Evolutionary conservation across 164 flowering plant genomes (phyloP), one percentile per base, ranked within the genome.

Genomic region (Stephania cephalantha): DNA sequence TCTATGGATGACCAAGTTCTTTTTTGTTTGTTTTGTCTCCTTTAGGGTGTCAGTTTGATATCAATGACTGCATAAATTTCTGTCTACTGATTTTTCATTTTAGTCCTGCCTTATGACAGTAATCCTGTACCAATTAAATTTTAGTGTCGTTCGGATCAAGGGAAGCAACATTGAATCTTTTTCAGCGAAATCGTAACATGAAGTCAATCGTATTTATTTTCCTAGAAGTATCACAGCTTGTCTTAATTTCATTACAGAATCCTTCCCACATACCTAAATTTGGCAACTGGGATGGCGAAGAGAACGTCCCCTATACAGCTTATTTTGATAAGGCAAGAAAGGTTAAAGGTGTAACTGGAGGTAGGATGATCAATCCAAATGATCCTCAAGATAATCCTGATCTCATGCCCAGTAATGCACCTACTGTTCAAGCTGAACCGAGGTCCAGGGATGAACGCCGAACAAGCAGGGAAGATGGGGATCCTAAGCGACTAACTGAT

Each of bases 291-390:
- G 88, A 89, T 17, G 83, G 82, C 67, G 92, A 83, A 69, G 94
- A 87, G 12, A 80, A 86, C 79, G 89, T 87, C 75, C 92, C 93
- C 50, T 95, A 95, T 83, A 95, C 98, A 0, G 90, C 82, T 22
- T 90, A 85, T 73, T 95, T 93, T 76, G 93, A 93, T 0, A 89
- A 88, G 81, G 98, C 97, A n/a, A 85, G 92, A 55, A 84, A 89
- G 84, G 87, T 83, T 30, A 86, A 85, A 75, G 42, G 9, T 71
- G 89, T 87, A 4, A 89, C 7, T 71, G 89, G 88, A 6, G 89
- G 86, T 55, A 87, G 81, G 83, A 76, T 87, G 75, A 84, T 82
- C 13, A 91, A 90, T 70, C 95, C 95, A 61, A 89, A 90, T 79
- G 95, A 93, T 70, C 97, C 95, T 22, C 79, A 87, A 73, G 89